Conservation (phyloP, 768 basidiomycete genomes). For the Tricholoma furcatifolium region DNA sequence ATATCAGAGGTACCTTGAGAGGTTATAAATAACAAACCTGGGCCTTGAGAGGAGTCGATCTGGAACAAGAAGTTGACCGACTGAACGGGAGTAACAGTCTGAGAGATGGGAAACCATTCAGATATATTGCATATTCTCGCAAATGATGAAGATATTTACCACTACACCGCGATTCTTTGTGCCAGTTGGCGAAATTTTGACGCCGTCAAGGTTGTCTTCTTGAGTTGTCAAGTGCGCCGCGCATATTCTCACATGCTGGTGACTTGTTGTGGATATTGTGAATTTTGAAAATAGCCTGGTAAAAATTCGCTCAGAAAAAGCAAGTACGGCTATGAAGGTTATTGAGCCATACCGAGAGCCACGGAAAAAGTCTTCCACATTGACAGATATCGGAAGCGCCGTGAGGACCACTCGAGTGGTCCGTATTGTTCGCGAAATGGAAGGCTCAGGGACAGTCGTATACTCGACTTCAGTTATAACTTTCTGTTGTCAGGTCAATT, state of each 20-base stretch:
- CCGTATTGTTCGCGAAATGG: constrained; percentile 50
- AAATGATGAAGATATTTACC: constrained; percentile 31
- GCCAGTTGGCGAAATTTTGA: constrained; percentile 52
- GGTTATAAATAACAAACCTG: constrained; percentile 41
- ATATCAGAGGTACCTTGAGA: neutral
- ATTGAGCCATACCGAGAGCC: constrained; percentile 64
- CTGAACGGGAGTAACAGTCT: constrained; percentile 78
- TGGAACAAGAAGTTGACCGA: constrained; percentile 81
- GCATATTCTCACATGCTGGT: constrained; percentile 75
- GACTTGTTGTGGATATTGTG: constrained; percentile 78
- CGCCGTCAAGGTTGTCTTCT: constrained; percentile 39
- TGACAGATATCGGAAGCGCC: constrained; percentile 83
- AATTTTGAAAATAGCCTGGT: constrained; percentile 86
- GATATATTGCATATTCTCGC: neutral
- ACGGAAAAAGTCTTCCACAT: constrained; percentile 96
- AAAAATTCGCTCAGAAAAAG: neutral
- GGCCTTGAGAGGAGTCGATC: constrained; percentile 61
- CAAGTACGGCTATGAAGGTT: neutral
- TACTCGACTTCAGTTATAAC: constrained; percentile 70
- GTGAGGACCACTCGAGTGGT: constrained; percentile 59
- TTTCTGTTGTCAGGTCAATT: constrained; percentile 45
- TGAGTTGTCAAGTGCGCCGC: constrained; percentile 54
- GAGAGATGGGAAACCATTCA: neutral
- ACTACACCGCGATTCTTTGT: constrained; percentile 45
- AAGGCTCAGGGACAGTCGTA: constrained; percentile 51